Conservation (phyloP, 2,329 filamentous ascomycete genomes). For the Colletotrichum theobromicola region DNA sequence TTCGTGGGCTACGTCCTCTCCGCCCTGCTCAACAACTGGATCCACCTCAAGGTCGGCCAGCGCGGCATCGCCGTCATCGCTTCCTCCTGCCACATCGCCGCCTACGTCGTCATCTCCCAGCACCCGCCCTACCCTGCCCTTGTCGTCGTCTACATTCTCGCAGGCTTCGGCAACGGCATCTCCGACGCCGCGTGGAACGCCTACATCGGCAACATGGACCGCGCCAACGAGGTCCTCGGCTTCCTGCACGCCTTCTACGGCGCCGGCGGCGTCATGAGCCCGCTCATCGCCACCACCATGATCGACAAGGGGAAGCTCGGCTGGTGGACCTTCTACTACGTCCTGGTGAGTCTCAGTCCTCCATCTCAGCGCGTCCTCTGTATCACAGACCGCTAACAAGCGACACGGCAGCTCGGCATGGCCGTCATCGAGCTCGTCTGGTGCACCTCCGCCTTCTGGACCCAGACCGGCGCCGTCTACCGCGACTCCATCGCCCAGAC, state of each 20-base stretch:
- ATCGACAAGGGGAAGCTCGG: slow-evolving; percentile 63
- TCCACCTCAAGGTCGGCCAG: slow-evolving; percentile 43
- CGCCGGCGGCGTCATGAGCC: slow-evolving; percentile 70
- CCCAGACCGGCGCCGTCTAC: slow-evolving; percentile 59
- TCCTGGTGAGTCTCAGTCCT: slow-evolving; percentile 61
- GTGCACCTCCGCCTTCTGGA: slow-evolving; percentile 62
- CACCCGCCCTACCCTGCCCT: slow-evolving; percentile 74
- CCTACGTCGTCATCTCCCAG: slow-evolving; percentile 66
- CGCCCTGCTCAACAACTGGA: slow-evolving; percentile 63
- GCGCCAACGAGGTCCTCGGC: slow-evolving; percentile 72
- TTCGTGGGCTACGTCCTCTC: slow-evolving; percentile 68
- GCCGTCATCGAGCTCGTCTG: slow-evolving; percentile 59
- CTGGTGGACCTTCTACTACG: slow-evolving; percentile 79
- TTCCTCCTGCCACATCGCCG: slow-evolving; percentile 64
- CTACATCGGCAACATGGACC: slow-evolving; percentile 68
- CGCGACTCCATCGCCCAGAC: slow-evolving; percentile 37
- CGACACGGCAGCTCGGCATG: slow-evolving; percentile 49
- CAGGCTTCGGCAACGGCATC: slow-evolving; percentile 74
- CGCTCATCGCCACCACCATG: slow-evolving; percentile 73
- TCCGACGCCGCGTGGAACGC: slow-evolving; percentile 62
- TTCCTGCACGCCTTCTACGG: slow-evolving; percentile 74
- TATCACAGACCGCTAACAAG: background rate
- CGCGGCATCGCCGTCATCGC: slow-evolving; percentile 67
- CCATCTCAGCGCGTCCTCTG: too few relatives aligned
- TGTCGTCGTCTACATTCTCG: slow-evolving; percentile 68